A percentile compares a stretch with the other conserved stretches of the same genome.
phyloP scores from a whole-genome alignment of 495 filamentous ascomycete genomes.

The Daldinia vernicosa region DNA sequence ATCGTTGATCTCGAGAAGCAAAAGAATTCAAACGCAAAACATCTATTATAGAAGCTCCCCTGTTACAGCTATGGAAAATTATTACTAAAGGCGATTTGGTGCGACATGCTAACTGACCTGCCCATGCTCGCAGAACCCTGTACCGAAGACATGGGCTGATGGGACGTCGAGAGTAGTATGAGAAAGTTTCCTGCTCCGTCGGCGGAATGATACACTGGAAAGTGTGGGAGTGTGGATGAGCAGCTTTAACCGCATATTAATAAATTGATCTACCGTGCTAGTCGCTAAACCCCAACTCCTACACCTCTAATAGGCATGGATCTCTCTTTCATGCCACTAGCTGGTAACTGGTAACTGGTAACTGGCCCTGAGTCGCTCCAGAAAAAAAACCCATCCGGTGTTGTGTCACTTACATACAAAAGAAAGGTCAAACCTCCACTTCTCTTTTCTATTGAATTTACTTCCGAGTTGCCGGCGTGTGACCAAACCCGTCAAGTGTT shows the following conservation, averaged over 20 bases:
- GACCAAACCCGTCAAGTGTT: constrained; percentile 6
- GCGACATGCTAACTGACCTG: constrained; percentile 3
- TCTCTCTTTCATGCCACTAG: constrained; percentile 21
- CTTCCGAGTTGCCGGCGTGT: constrained; percentile 12
- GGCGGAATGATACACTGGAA: constrained; percentile 21
- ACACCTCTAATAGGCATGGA: constrained; percentile 25
- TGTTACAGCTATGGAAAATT: neutral
- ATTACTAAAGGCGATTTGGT: neutral
- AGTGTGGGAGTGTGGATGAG: neutral
- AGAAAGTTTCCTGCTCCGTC: constrained; percentile 1
- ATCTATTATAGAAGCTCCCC: neutral
- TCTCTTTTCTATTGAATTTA: constrained; percentile 9
- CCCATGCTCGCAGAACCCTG: neutral
- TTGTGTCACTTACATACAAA: constrained; percentile 20
- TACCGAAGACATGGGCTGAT: neutral
- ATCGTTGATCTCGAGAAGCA: constrained; percentile 15
- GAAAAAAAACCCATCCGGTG: constrained; percentile 6
- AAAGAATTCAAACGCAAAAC: neutral
- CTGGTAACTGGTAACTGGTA: neutral
- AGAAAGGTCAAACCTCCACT: constrained; percentile 15
- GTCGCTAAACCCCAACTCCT: constrained; percentile 15
- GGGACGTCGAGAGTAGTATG: neutral
- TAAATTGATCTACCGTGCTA: constrained; percentile 20
- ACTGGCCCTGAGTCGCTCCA: constrained; percentile 4
- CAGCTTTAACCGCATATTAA: constrained; percentile 43